Evolutionary conservation across 2,329 filamentous ascomycete species (phyloP), one percentile per base, ranked within the genome.

Genomic region (Atkinsonella texensis): DNA sequence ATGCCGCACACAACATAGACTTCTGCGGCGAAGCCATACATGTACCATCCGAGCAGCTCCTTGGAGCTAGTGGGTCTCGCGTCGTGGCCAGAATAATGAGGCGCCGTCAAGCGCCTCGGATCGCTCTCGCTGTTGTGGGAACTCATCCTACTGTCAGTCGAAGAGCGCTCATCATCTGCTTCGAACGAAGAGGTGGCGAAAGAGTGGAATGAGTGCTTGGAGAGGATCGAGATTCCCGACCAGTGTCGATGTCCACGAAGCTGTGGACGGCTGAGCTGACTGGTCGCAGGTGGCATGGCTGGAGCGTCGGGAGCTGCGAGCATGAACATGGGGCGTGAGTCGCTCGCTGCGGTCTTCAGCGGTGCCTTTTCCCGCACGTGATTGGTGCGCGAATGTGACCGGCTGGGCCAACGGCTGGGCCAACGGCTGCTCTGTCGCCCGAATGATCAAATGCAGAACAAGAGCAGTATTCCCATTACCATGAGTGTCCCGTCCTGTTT

Each of bases 21-120:
- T 71, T 98, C 93, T 18, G 91, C 89, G 23, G 93, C 93, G 76
- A 95, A 97, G 42, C 87, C 87, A 72, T 97, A 97, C 65, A 85
- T 85, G 69, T 97, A 98, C 87, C 94, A 98, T 60, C 91, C 93
- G 40, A 83, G 75, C 54, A 97, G 78, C 76, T 98, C 93, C 68
- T 86, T 91, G 59, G 72, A 73, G 66, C 87, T 95, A 10, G 93
- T 97, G 51, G 86, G 80, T n/a, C 91, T 79, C 23, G 83, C 87
- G 68, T 98, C 93, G 66, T 97, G 89, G 55, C 87, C 89, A 2
- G 76, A 75, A 66, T 94, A 95, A 52, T 80, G 75, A 51, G 79
- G 67, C 54, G 58, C 58, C 56, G 58, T 57, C 52, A 64, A 58
- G 48, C 55, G 66, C 56, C 63, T 60, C 58, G 63, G 59, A 54